Base-by-base conservation (phyloP, 1,139 yeast species). In the Pichia sp. region DNA sequence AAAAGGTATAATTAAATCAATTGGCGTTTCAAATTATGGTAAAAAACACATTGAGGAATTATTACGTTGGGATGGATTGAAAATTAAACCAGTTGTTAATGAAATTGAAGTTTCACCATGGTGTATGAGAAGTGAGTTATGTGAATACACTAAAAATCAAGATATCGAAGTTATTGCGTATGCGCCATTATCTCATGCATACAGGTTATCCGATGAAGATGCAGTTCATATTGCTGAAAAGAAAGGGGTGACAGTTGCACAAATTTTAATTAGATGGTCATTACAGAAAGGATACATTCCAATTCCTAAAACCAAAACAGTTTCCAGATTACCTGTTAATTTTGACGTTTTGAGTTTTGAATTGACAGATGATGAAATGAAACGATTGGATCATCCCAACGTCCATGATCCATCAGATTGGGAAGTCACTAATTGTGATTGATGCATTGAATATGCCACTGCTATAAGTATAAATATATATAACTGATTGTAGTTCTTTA, bases 61-160 rank as follows among this genome's bases (percentile, higher is more conserved):
- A 32, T 61, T 79, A 27, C 56, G 60, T 12, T 80, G 84, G 81
- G 66, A 71, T 0, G 75, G 70, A 1, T 65, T 81, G 49, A 74
- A 68, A 54, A 61, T 73, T 50, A 70, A 69, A 50, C 92, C 90
- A 0, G 82, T 67, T 30, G 76, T 79, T 12, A 78, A 82, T 58
- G 85, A 81, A 61, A 75, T 84, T 53, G 90, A 84, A 63, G 75
- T 84, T 18, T 80, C 85, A 53, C 92, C 90, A 0, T 84, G 89
- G 88, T 70, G 82, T 49, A 82, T 80, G 85, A 71, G 88, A 57
- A 69, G 70, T 38, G 83, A 82, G 37, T 65, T 84, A 47, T 78
- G 80, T 4, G 73, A 75, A 37, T 82, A 68, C 65, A 81, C 85
- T 53, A 65, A 69, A 42, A 52, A 67, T 45, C 60, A 77, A 57